A percentile compares a stretch with the other conserved stretches of the same genome.
phyloP scores from a whole-genome alignment of 2,329 filamentous ascomycete species.

The Gaeumannomyces sp. region DNA sequence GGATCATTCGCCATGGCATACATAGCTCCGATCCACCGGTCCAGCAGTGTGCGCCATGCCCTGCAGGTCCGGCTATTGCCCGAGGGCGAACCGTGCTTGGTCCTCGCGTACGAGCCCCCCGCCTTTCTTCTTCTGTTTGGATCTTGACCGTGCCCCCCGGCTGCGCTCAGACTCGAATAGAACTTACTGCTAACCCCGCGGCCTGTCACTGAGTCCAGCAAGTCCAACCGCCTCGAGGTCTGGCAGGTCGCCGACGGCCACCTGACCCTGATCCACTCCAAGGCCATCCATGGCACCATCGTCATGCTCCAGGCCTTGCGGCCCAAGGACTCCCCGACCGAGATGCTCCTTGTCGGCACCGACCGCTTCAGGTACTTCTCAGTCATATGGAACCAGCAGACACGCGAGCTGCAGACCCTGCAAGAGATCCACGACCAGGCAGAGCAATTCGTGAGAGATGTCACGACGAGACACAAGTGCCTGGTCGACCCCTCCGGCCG shows the following conservation, averaged over 20 bases:
- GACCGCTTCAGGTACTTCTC: conserved; percentile 89
- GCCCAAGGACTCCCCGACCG: conserved; percentile 65
- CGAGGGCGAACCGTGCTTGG: conserved; percentile 70
- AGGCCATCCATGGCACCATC: conserved; percentile 76
- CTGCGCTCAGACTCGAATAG: neutral
- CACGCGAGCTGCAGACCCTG: conserved; percentile 42
- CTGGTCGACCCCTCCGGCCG: conserved; percentile 73
- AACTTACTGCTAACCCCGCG: conserved; percentile 21
- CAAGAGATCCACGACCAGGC: conserved; percentile 46
- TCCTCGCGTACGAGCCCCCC: conserved; percentile 68
- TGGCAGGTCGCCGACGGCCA: conserved; percentile 64
- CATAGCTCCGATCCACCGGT: conserved; percentile 84
- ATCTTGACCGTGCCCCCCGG: neutral
- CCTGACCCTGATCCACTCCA: conserved; percentile 59
- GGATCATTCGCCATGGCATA: conserved; percentile 68
- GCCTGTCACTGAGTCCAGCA: conserved; percentile 43
- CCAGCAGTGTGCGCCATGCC: conserved; percentile 87
- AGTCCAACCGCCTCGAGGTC: conserved; percentile 80
- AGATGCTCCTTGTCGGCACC: conserved; percentile 89
- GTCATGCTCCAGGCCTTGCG: conserved; percentile 77
- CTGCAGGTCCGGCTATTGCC: conserved; percentile 72
- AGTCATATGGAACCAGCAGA: conserved; percentile 67
- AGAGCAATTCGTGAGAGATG: conserved; percentile 63
- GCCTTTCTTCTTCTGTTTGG: neutral
- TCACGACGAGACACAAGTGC: conserved; percentile 76